Base-by-base conservation (phyloP, 306 rosid species). In the Cucurbita pepo region DNA sequence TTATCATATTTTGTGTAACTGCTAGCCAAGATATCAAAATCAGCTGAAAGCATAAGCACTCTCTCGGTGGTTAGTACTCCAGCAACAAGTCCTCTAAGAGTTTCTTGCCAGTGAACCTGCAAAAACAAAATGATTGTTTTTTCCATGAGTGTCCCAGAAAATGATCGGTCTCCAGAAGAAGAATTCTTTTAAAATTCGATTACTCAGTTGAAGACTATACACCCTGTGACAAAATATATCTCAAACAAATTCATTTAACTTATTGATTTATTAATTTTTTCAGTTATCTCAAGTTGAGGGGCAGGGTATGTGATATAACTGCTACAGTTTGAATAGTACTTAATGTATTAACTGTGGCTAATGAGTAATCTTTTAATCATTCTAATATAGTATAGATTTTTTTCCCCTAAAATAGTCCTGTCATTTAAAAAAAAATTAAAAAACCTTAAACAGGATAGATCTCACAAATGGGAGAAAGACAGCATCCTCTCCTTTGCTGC, bases 91-190 rank as follows among this genome's bases (percentile, higher is more conserved):
- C 99, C 99, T 85, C 92, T 83, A 56, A 85, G 90, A 81, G 97
- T 95, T 83, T 95, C 92, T 88, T 95, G 99, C 99, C 99, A 95
- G 75, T 95, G 88, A 77, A 91, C 96, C 99, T 94, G 88, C 75
- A 67, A 43, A 67, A 67, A n/a, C 19, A 47, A 22, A 67, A 67
- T 25, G 7, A 14, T 18, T 47, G 16, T 8, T 47, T 22, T 65
- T 67, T 67, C 40, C 41, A 44, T 67, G 56, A 48, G 3, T 22
- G 14, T 47, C 41, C n/a, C n/a, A 38, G 47, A 21, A 65, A 43
- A 44, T 10, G 10, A 65, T 9, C 13, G 3, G 72, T 65, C 38
- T 10, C n/a, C 53, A 65, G 38, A 65, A 65, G 38, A 65, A 44
- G 2, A 77, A 59, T 61, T 50, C 80, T 10, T 41, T 40, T 9